A percentile compares a stretch with the other conserved stretches of the same genome.
Conservation (phyloP, 805 yeast genomes). For the Candida anglica region DNA sequence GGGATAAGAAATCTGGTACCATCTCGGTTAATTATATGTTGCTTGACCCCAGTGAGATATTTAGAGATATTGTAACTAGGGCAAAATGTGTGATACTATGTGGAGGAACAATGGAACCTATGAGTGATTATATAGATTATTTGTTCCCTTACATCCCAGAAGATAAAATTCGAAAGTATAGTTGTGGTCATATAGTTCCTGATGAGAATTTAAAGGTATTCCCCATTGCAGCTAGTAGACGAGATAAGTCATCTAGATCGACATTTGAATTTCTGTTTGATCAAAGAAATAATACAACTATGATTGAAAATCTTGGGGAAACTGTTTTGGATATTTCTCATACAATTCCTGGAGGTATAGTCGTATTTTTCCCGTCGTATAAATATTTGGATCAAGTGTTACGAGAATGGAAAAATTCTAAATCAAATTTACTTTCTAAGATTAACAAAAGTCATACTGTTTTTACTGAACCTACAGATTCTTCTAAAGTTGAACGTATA, state of each 20-base stretch:
- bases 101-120: constrained; percentile 96
- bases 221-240: constrained; percentile 34
- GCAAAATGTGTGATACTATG: constrained; percentile 73
- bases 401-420: constrained; percentile 45
- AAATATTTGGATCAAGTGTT: constrained; percentile 56
- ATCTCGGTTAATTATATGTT: constrained; percentile 60
- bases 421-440: constrained; percentile 9
- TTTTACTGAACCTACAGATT: constrained; percentile 52
- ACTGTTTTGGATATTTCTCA: constrained; percentile 39
- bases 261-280: constrained; percentile 67
- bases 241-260: not conserved
- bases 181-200: constrained; percentile 86
- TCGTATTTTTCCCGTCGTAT: constrained; percentile 84
- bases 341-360: constrained; percentile 68
- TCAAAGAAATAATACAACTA: constrained; percentile 43
- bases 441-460: constrained; percentile 47
- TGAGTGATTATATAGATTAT: constrained; percentile 61
- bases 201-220: constrained; percentile 59
- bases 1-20: constrained; percentile 37
- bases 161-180: constrained; percentile 46
- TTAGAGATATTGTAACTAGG: constrained; percentile 60
- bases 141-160: constrained; percentile 53
- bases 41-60: constrained; percentile 72
- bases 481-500: constrained; percentile 39
- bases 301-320: constrained; percentile 51